A percentile compares a stretch with the other conserved stretches of the same genome.
Evolutionary conservation across 352 stramenopile species (phyloP).

Genomic region (Globisporangium acanthophoron): DNA sequence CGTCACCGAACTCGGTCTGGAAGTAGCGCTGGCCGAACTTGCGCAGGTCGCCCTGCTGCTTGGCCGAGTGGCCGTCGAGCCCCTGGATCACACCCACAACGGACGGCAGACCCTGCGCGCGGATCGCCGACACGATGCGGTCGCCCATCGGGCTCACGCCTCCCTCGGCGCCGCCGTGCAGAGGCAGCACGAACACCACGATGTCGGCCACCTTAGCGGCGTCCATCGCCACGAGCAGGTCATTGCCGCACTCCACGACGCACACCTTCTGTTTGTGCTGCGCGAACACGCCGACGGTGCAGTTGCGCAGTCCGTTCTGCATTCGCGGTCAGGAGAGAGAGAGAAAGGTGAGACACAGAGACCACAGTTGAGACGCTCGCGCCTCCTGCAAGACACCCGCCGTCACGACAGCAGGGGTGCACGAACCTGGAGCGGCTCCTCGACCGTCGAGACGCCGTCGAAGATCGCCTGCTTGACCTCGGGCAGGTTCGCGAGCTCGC

Average conservation of each 20-base stretch:
- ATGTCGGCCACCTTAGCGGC: conserved; percentile 84
- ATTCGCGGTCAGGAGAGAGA: background rate
- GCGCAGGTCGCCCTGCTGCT: conserved; percentile 70
- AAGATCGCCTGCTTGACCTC: conserved; percentile 65
- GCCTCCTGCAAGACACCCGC: background rate
- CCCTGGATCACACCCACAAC: conserved; percentile 84
- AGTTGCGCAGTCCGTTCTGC: conserved; percentile 49
- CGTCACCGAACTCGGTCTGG: conserved; percentile 84
- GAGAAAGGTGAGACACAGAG: conserved; percentile 1
- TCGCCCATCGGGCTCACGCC: conserved; percentile 85
- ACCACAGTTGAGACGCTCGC: background rate
- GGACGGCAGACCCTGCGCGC: conserved; percentile 89
- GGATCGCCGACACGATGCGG: conserved; percentile 88
- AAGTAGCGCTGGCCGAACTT: conserved; percentile 89
- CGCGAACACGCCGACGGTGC: conserved; percentile 59
- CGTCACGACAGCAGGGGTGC: background rate
- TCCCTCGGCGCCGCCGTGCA: conserved; percentile 74
- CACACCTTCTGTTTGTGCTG: conserved; percentile 89
- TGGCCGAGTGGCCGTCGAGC: conserved; percentile 63
- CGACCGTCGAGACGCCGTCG: conserved; percentile 46
- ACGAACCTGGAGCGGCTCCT: conserved; percentile 35
- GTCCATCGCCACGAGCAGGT: conserved; percentile 80
- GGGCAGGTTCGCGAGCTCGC: conserved; percentile 49
- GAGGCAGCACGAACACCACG: conserved; percentile 71
- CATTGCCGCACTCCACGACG: conserved; percentile 77